Evolutionary conservation across 2,329 filamentous ascomycete genomes (phyloP), one percentile per base, ranked within the genome.

Genomic region (Onygenales sp.): DNA sequence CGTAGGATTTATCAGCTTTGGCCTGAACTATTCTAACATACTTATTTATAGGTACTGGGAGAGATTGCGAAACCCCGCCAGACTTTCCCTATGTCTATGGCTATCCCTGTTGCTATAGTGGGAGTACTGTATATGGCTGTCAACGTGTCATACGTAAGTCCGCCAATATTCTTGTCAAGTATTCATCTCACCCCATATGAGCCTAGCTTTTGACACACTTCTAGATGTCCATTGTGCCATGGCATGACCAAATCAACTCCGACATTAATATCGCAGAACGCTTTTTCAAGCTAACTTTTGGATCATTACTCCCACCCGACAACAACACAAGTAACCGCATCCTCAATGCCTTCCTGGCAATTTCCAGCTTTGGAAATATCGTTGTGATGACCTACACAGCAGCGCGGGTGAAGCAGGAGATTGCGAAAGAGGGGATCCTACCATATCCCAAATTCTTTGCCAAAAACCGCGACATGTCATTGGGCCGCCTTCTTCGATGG

Each of bases 361-460:
- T 82, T 31, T 79, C 76, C 2, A 76, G 73, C 27, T 70, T 82
- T 48, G 79, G 79, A 0, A 81, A 82, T 59, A 75, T 83, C 43
- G 69, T 81, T 10, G 76, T 78, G 17, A 78, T 78, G 66, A 82
- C 79, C 0, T 83, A 60, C 57, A 78, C 77, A 0, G 74, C 77
- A 7, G 72, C 78, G 2, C 70, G 78, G 55, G 75, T 82, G 14
- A 81, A 82, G 61, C 79, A 82, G 60, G 79, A 83, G 60, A 80
- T 83, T 43, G 80, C 79, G 7, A 81, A 82, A 59, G 76, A 81
- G 61, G 79, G 78, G 0, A 73, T 81, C 51, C 64, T 81, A 2
- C 78, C 78, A 0, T 78, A 66, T 51, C 71, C 76, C 3, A 69
- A 71, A 38, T 76, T 79, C 64, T 76, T 79, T 55, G 76, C 53